Base-by-base conservation (phyloP, 176 grass and related monocot species). In the Oryza officinalis region DNA sequence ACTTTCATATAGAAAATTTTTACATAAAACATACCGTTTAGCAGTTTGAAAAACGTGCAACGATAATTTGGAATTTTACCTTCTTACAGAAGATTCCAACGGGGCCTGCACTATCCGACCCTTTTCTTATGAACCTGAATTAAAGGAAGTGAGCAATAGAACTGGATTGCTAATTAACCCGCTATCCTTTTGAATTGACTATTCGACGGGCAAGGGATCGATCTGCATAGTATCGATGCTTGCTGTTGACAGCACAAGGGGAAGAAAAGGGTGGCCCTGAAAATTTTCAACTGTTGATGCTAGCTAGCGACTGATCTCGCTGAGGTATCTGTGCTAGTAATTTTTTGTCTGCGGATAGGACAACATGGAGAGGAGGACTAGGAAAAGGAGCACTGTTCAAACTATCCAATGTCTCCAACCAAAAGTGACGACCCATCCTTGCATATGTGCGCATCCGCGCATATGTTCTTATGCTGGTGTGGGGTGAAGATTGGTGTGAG, bases 401-500 rank as follows among this genome's bases (percentile, higher is more conserved):
- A 64, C 25, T 81, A 72, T 69, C 43, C 76, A 67, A 74, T 63
- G 10, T 54, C 15, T 30, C 18, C 50, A 43, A 40, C 25, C 18
- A 33, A 31, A 35, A 67, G 72, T 50, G 63, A 61, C 7, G 35
- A 37, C 35, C 35, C 35, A 37, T 8, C 35, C 35, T 8, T 37
- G 35, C 35, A 37, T 37, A 37, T 37, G 35, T 37, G 35, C 35
- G 35, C 35, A 37, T 37, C 6, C 7, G 25, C 38, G 69, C 63
- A 86, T 80, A 86, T 86, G 10, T 80, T 80, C 69, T 77, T 32
- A 26, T 63, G 18, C 26, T 78, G 8, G 15, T n/a, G 23, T 2
- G 3, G 60, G 17, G 49, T 63, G 50, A 63, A 27, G 6, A 47
- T 27, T 50, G 17, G 23, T 37, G 27, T 3, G 13, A 75, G 38